A percentile compares a stretch with the other conserved stretches of the same genome.
Conservation (phyloP, 179 eudicot species). For the Dionaea muscipula region DNA sequence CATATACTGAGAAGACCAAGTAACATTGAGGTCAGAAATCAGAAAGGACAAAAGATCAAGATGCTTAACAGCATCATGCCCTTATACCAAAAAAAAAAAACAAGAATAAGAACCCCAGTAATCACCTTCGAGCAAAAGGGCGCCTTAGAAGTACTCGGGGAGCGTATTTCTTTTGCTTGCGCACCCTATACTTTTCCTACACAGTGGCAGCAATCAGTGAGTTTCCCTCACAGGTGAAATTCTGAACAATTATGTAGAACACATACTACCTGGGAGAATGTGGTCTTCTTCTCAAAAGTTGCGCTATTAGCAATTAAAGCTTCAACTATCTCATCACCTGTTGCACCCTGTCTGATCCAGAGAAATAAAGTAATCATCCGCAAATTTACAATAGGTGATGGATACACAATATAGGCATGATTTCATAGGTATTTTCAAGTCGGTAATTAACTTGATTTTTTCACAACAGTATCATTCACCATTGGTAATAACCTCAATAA, state of each 20-base stretch:
- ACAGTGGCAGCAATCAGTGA: slow-evolving; percentile 18
- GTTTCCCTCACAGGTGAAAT: background rate
- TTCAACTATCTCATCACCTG: slow-evolving; percentile 74
- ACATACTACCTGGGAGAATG: slow-evolving; percentile 73
- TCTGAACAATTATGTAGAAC: slow-evolving; percentile 2
- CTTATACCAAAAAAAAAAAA: no score
- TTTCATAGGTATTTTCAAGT: no score
- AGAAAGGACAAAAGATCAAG: slow-evolving; percentile 7
- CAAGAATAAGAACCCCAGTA: background rate
- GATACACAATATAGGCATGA: no score
- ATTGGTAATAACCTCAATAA: no score
- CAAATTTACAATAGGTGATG: no score
- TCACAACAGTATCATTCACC: no score
- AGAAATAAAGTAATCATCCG: background rate
- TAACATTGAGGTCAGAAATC: slow-evolving; percentile 10
- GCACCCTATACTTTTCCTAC: slow-evolving; percentile 83
- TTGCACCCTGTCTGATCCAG: slow-evolving; percentile 59
- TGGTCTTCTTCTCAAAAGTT: slow-evolving; percentile 85
- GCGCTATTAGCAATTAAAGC: slow-evolving; percentile 91
- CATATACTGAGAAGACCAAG: slow-evolving; percentile 51
- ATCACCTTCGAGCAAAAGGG: slow-evolving; percentile 77
- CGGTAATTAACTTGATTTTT: no score
- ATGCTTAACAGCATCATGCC: background rate
- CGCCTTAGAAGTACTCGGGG: slow-evolving; percentile 85
- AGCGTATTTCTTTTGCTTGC: slow-evolving; percentile 95